Conservation (phyloP, 2,329 filamentous ascomycete species). For the Aspergillus caelatus region DNA sequence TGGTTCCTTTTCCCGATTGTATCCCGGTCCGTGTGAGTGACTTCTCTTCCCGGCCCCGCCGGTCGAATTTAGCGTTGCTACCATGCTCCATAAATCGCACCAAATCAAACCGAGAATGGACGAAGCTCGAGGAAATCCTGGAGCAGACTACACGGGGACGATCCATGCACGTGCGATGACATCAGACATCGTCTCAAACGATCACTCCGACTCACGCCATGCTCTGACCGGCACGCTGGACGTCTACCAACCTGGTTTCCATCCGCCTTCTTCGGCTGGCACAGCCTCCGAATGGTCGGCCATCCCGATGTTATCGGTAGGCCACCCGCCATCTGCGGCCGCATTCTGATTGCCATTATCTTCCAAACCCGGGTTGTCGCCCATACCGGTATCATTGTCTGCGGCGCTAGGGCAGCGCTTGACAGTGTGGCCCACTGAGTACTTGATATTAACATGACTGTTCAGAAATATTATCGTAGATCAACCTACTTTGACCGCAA, state of each 20-base stretch:
- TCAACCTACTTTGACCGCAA: conserved; percentile 46
- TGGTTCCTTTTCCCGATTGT: background rate
- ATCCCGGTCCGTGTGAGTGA: background rate
- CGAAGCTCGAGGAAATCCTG: background rate
- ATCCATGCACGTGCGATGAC: conserved; percentile 3
- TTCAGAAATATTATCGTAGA: background rate
- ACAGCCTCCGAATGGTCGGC: conserved; percentile 5
- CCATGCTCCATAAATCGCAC: conserved; percentile 1
- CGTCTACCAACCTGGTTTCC: background rate
- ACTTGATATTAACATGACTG: background rate
- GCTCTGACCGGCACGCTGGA: background rate
- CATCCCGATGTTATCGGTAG: conserved; percentile 6
- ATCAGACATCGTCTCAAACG: conserved; percentile 12
- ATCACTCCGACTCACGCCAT: conserved; percentile 4
- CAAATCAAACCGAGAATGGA: background rate
- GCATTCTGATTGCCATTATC: conserved; percentile 6
- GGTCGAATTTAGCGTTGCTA: background rate
- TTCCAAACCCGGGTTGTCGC: conserved; percentile 16
- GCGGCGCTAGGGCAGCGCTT: conserved; percentile 40
- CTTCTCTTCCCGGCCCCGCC: background rate
- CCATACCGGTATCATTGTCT: background rate
- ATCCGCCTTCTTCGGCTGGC: conserved; percentile 3
- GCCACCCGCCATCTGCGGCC: conserved; percentile 4
- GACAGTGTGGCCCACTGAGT: conserved; percentile 47
- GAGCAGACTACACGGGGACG: background rate